Evolutionary conservation across 179 eudicot species (phyloP).

Genomic region (Amaranthus tricolor): DNA sequence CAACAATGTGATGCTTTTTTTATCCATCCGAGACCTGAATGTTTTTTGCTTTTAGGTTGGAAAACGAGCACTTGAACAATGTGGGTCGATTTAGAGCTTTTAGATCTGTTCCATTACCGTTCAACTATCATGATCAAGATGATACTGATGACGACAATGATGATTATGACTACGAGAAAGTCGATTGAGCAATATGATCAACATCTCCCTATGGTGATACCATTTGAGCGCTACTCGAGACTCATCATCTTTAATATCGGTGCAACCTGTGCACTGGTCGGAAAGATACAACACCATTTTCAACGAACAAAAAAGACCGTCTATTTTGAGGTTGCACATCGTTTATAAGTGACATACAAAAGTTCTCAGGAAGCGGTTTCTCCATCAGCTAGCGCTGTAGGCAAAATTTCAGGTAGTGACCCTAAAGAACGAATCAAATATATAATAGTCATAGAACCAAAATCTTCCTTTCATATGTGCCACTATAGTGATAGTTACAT

Average conservation of each 20-base stretch:
- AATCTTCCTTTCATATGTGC: too few relatives aligned
- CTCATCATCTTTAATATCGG: not conserved
- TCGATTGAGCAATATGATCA: conserved; percentile 26
- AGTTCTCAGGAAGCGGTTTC: not conserved
- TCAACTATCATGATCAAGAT: conserved; percentile 36
- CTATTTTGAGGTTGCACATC: not conserved
- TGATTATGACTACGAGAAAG: conserved; percentile 33
- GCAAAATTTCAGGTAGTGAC: not conserved
- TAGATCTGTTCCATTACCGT: conserved; percentile 75
- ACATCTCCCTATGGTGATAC: not conserved
- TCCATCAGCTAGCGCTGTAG: not conserved
- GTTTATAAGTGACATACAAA: not conserved
- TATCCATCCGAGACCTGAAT: not conserved
- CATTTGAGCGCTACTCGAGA: not conserved
- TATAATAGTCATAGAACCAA: too few relatives aligned
- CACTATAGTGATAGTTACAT: too few relatives aligned
- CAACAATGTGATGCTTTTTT: too few relatives aligned
- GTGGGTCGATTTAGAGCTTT: conserved; percentile 81
- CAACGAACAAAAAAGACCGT: not conserved
- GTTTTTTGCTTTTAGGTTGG: conserved; percentile 48
- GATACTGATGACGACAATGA: conserved; percentile 31
- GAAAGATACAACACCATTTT: not conserved
- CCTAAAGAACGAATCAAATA: too few relatives aligned
- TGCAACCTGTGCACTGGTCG: not conserved
- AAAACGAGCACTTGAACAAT: conserved; percentile 90